Evolutionary conservation across 345 rosid species (phyloP), one percentile per base, ranked within the genome.

Genomic region (Jatropha curcas): DNA sequence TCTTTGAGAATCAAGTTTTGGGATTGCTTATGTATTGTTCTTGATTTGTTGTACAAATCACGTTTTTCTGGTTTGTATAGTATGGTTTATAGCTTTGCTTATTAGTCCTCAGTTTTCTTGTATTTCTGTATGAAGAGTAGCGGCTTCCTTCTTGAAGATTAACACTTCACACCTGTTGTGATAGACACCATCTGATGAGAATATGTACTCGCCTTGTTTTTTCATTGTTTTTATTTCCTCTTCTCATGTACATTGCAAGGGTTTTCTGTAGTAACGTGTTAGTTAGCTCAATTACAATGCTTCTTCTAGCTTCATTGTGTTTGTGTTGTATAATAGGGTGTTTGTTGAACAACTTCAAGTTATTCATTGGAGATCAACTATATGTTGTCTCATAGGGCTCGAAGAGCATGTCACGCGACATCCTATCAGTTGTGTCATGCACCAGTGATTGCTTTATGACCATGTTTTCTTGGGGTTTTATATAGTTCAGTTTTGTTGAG

Each of bases 71-170:
- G 31, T 35, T 58, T 74, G 64, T 59, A 30, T 27, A 17, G n/a
- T 67, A 51, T 61, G 65, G 43, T 52, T n/a, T n/a, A 46, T 68
- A 31, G 60, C 35, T 37, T 73, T 46, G 48, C 28, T 28, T 35
- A 7, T 9, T 14, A 5, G n/a, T 20, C 19, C 1, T n/a, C 37
- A 51, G 41, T 52, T 16, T 24, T 48, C 34, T n/a, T 67, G 60
- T 58, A 67, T 67, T 25, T 31, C 41, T 20, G 19, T 60, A 48
- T 9, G 39, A 66, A 37, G 53, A 53, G 41, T 25, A 55, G 52
- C 63, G 20, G 7, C 43, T 2, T 25, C 19, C 13, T 46, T 59
- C 22, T 67, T 24, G 51, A 57, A 58, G 66, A 39, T 58, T 8
- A 1, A 58, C 31, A 12, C 7, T 34, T 24, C 53, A 7, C 27